Conservation (phyloP, 352 stramenopile species). For the Phytophthora pseudosyringae region DNA sequence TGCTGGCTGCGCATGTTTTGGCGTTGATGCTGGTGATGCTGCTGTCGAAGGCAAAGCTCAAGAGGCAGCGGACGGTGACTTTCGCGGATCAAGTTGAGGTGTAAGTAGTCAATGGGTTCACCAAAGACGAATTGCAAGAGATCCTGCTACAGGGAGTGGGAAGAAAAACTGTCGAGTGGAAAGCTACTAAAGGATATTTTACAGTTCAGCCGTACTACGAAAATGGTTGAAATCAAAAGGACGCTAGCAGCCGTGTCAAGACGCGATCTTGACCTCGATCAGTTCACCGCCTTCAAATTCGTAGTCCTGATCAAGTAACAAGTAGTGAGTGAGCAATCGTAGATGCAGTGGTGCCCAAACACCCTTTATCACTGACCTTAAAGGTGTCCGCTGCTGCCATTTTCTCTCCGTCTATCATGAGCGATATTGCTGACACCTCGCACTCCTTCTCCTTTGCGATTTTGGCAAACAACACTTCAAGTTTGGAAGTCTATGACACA, state of each 20-base stretch:
- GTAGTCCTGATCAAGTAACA: conserved; percentile 49
- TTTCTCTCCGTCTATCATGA: conserved; percentile 60
- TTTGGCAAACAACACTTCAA: conserved; percentile 49
- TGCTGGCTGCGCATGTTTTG: conserved; percentile 58
- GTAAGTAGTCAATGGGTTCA: not conserved
- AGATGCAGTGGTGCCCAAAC: not conserved
- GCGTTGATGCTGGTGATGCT: conserved; percentile 47
- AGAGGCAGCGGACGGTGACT: conserved; percentile 10
- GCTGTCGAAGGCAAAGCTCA: conserved; percentile 57
- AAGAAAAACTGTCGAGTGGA: not conserved
- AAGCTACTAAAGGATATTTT: conserved; percentile 22
- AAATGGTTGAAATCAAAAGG: conserved; percentile 7
- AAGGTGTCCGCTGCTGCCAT: conserved; percentile 54
- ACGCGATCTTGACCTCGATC: conserved; percentile 62
- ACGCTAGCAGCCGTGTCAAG: conserved; percentile 14
- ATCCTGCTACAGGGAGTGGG: not conserved
- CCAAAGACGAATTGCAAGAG: no score
- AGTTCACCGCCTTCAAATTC: conserved; percentile 74
- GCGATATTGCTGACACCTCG: conserved; percentile 33
- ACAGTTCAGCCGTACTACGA: conserved; percentile 18
- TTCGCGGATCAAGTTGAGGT: conserved; percentile 11
- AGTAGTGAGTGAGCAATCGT: conserved; percentile 3
- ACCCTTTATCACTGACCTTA: conserved; percentile 36
- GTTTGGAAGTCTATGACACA: conserved; percentile 43
- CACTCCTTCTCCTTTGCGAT: conserved; percentile 35